Conservation (phyloP, 2,329 filamentous ascomycete species). For the Ascomycota sp. region DNA sequence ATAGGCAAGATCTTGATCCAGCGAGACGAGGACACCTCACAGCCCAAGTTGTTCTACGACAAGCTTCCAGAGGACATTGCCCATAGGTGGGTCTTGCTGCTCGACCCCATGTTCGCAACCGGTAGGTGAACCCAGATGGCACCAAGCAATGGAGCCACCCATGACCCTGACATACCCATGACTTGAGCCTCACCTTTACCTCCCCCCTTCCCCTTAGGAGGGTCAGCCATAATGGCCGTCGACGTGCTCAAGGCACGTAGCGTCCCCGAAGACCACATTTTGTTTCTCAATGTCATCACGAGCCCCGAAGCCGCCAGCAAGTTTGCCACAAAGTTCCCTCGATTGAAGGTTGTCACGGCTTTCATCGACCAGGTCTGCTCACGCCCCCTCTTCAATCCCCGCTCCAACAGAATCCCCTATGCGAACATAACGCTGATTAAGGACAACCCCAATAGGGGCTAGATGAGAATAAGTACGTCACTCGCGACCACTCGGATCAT, state of each 20-base stretch:
- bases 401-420: too few species aligned
- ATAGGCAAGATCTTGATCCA: conserved; percentile 99
- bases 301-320: conserved; percentile 80
- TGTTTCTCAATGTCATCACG: conserved; percentile 95
- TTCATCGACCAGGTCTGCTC: conserved; percentile 62
- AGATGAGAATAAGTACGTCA: conserved; percentile 77
- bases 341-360: conserved; percentile 77
- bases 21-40: conserved; percentile 80
- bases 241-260: conserved; percentile 78
- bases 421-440: background rate
- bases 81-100: conserved; percentile 74
- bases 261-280: conserved; percentile 82
- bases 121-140: conserved; percentile 27
- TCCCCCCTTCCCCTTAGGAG: conserved; percentile 31
- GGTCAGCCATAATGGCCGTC: conserved; percentile 91
- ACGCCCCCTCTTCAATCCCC: too few species aligned
- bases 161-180: conserved; percentile 2
- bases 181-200: too few species aligned
- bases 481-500: background rate
- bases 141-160: background rate
- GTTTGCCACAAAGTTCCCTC: conserved; percentile 78
- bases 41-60: conserved; percentile 91
- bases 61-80: conserved; percentile 91
- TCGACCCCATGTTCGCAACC: conserved; percentile 99
- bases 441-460: conserved; percentile 36